Conservation (phyloP, 768 basidiomycete species). For the Botryobasidium botryosum region DNA sequence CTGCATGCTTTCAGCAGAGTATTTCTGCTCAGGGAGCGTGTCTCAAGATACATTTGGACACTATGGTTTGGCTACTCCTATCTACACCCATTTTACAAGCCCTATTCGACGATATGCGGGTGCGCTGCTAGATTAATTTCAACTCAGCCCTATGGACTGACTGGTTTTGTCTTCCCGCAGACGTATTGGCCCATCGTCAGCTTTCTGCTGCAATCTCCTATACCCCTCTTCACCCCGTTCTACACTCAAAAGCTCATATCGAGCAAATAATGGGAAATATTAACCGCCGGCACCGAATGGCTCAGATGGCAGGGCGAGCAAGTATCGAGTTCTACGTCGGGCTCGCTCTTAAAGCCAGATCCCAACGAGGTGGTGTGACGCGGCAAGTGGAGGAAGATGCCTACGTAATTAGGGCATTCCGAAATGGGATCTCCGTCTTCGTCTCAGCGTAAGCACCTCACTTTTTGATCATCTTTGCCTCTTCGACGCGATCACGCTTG, state of each 20-base stretch:
- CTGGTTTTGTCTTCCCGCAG: constrained; percentile 22
- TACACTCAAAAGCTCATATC: constrained; percentile 79
- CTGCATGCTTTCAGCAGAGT: constrained; percentile 97
- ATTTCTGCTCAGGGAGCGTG: constrained; percentile 93
- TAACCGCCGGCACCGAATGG: constrained; percentile 86
- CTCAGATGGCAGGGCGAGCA: constrained; percentile 92
- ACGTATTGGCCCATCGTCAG: constrained; percentile 89
- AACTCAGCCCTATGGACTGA: neutral
- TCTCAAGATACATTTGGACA: constrained; percentile 85
- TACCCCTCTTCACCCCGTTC: constrained; percentile 61
- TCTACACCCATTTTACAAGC: constrained; percentile 97
- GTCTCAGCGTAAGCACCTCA: constrained; percentile 70
- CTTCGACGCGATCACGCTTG: no score
- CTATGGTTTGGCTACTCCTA: constrained; percentile 91
- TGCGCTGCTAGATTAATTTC: constrained; percentile 20
- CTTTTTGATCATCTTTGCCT: neutral
- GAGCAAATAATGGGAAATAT: constrained; percentile 79
- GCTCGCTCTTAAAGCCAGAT: constrained; percentile 62
- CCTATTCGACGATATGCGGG: constrained; percentile 94
- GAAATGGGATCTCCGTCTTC: constrained; percentile 93
- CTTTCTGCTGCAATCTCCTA: constrained; percentile 80
- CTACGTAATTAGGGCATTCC: constrained; percentile 84
- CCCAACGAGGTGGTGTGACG: constrained; percentile 18
- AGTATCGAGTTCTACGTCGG: constrained; percentile 98
- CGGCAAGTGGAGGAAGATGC: constrained; percentile 53